A percentile compares a stretch with the other conserved stretches of the same genome.
Conservation (phyloP, 768 basidiomycete species). For the Pleurotus tuoliensis region DNA sequence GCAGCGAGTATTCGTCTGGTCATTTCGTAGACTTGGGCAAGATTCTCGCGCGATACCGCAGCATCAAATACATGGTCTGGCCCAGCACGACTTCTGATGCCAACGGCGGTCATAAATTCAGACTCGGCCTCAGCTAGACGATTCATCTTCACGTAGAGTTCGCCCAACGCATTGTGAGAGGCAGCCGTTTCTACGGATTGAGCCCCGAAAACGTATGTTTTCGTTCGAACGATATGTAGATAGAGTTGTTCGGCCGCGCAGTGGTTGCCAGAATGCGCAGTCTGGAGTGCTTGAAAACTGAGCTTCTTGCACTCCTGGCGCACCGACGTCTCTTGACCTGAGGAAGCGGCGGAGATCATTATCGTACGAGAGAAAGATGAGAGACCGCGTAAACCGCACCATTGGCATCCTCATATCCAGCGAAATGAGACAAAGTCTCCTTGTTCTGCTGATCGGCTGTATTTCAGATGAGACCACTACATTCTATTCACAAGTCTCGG, state of each 20-base stretch:
- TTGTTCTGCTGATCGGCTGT: too few species aligned
- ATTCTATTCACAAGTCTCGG: too few species aligned
- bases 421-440: background rate
- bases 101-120: slow-evolving; percentile 28
- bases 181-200: slow-evolving; percentile 19
- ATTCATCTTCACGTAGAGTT: slow-evolving; percentile 28
- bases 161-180: slow-evolving; percentile 29
- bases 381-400: too few species aligned
- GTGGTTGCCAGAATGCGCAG: slow-evolving; percentile 5
- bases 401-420: background rate
- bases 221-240: slow-evolving; percentile 26
- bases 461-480: too few species aligned
- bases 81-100: slow-evolving; percentile 14
- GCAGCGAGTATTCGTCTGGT: slow-evolving; percentile 26
- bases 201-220: slow-evolving; percentile 17
- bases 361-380: too few species aligned
- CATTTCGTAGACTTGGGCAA: slow-evolving; percentile 31
- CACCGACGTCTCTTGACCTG: background rate
- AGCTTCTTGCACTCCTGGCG: background rate
- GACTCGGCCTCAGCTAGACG: slow-evolving; percentile 32
- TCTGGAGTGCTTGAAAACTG: slow-evolving; percentile 7
- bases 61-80: slow-evolving; percentile 22
- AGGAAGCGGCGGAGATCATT: too few species aligned
- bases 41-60: slow-evolving; percentile 15
- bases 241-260: slow-evolving; percentile 24